phyloP scores from a whole-genome alignment of 805 yeast genomes.

The Cyberlindnera saturnus region DNA sequence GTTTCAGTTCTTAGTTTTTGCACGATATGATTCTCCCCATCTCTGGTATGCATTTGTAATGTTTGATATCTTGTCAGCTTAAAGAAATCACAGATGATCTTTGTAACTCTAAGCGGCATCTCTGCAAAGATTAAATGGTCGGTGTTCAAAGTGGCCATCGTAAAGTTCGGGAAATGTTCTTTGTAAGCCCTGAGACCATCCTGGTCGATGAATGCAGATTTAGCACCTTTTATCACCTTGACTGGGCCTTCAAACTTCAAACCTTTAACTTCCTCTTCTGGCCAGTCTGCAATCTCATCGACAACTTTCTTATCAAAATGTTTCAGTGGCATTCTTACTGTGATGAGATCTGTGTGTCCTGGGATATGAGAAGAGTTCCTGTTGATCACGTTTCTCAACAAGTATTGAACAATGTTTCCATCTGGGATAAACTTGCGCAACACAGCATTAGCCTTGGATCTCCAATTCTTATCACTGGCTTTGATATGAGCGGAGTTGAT shows the following conservation, averaged over 20 bases:
- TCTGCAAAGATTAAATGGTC: slow-evolving; percentile 35
- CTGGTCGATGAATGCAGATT: slow-evolving; percentile 33
- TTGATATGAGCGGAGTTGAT: slow-evolving; percentile 21
- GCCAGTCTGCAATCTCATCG: slow-evolving; percentile 27
- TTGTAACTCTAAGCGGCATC: slow-evolving; percentile 26
- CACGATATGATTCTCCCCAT: slow-evolving; percentile 2
- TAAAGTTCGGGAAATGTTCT: slow-evolving; percentile 24
- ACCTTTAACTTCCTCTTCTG: slow-evolving; percentile 19
- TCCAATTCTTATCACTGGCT: slow-evolving; percentile 22
- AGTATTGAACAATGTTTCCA: slow-evolving; percentile 26
- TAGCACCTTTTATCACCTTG: slow-evolving; percentile 32
- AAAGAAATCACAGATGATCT: slow-evolving; percentile 21
- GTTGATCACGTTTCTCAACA: slow-evolving; percentile 31
- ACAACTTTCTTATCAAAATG: slow-evolving; percentile 19
- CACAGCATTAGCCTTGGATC: slow-evolving; percentile 19
- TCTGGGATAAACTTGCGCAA: slow-evolving; percentile 20
- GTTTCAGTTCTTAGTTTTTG: not conserved
- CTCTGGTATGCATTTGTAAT: slow-evolving; percentile 14
- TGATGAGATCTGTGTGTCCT: slow-evolving; percentile 13
- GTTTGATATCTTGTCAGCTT: slow-evolving; percentile 18
- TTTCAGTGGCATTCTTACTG: slow-evolving; percentile 27
- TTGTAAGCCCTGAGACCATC: slow-evolving; percentile 21
- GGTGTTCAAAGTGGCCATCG: slow-evolving; percentile 21
- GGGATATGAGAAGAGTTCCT: slow-evolving; percentile 17
- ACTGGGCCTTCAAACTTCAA: slow-evolving; percentile 29